Evolutionary conservation across 2,329 filamentous ascomycete species (phyloP).

Genomic region (Drechmeria coniospora): DNA sequence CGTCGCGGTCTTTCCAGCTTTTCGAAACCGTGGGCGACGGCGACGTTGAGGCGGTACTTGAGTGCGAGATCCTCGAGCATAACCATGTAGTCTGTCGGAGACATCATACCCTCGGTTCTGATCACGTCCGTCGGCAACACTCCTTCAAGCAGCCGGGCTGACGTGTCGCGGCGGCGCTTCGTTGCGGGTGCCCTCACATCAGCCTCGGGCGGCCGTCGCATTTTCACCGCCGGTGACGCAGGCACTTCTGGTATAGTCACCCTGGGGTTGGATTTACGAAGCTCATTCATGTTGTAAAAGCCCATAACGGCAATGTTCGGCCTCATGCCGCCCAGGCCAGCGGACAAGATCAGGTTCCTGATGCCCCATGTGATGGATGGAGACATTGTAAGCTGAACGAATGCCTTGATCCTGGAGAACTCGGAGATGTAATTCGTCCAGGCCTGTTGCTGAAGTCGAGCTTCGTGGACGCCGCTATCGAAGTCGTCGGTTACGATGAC

Average conservation of each 20-base stretch:
- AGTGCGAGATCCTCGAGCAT: conserved; percentile 71
- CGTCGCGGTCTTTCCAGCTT: conserved; percentile 54
- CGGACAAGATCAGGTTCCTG: conserved; percentile 65
- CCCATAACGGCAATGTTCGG: conserved; percentile 76
- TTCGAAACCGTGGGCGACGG: conserved; percentile 69
- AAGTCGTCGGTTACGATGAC: conserved; percentile 81
- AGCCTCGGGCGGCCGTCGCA: conserved; percentile 14
- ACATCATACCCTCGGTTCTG: conserved; percentile 52
- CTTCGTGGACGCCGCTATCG: conserved; percentile 61
- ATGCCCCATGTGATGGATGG: conserved; percentile 74
- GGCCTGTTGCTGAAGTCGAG: conserved; percentile 61
- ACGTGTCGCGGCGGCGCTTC: conserved; percentile 33
- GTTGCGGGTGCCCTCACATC: conserved; percentile 14
- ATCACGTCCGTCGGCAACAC: conserved; percentile 55
- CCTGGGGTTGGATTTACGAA: conserved; percentile 42
- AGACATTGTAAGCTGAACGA: conserved; percentile 74
- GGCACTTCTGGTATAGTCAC: conserved; percentile 39
- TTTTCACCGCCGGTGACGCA: conserved; percentile 18
- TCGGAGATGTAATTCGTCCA: conserved; percentile 78
- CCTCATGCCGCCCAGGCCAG: conserved; percentile 74
- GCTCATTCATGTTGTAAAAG: conserved; percentile 67
- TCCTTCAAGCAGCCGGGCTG: conserved; percentile 39
- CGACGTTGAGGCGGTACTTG: conserved; percentile 67
- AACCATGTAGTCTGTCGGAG: conserved; percentile 60
- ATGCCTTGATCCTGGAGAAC: conserved; percentile 74